Evolutionary conservation across 2,329 filamentous ascomycete genomes (phyloP).

Genomic region (Arthrobotrys sphaeroides): DNA sequence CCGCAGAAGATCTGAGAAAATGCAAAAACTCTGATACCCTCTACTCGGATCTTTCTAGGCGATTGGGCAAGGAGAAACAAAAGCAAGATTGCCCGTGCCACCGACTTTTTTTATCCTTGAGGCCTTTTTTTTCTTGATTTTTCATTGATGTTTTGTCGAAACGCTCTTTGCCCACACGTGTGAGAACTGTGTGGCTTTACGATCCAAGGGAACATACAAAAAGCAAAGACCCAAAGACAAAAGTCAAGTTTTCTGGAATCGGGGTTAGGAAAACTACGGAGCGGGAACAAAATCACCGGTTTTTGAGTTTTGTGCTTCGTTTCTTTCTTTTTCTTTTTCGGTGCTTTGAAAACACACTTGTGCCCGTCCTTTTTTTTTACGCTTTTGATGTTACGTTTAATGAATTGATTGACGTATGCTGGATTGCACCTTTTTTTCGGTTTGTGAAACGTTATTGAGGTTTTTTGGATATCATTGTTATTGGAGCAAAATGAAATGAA

Average conservation of each 20-base stretch:
- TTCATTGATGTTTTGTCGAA: slow-evolving; percentile 16
- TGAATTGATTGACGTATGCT: slow-evolving; percentile 15
- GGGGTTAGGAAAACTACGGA: slow-evolving; percentile 6
- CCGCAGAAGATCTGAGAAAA: slow-evolving; percentile 41
- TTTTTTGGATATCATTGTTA: slow-evolving; percentile 1
- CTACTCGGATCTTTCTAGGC: background rate
- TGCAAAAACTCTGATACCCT: background rate
- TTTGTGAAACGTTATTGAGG: too few species aligned
- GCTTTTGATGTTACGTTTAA: slow-evolving; percentile 25
- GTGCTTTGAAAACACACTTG: slow-evolving; percentile 17
- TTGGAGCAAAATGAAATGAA: background rate
- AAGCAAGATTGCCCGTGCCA: background rate
- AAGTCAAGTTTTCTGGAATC: too few species aligned
- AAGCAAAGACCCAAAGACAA: background rate
- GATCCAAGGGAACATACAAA: slow-evolving; percentile 1
- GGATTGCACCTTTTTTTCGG: background rate
- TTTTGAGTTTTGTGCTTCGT: slow-evolving; percentile 14
- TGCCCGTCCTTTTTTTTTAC: slow-evolving; percentile 8
- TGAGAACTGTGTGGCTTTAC: background rate
- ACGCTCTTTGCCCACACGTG: background rate
- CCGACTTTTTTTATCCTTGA: slow-evolving; percentile 11
- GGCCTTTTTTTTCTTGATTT: background rate
- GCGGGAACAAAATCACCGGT: slow-evolving; percentile 8
- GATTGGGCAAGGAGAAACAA: too few species aligned
- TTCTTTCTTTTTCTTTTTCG: background rate